Percentiles rank a stretch among this genome's conserved stretches.
Evolutionary conservation across 2,329 filamentous ascomycete genomes (phyloP).

Genomic region (Aureobasidium sp.): DNA sequence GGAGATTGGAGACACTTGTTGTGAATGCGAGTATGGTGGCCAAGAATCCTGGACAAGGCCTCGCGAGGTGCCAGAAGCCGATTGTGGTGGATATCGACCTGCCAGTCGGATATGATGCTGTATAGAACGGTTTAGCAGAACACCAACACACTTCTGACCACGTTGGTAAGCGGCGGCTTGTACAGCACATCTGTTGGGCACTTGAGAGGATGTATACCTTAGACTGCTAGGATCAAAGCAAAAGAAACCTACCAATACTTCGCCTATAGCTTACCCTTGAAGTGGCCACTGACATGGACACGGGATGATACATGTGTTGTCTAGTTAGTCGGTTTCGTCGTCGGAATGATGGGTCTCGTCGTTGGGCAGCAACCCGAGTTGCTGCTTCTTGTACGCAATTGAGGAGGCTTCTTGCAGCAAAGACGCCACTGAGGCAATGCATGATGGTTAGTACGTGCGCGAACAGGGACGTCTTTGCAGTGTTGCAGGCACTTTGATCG

Average conservation of each 20-base stretch:
- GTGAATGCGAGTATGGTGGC: conserved; percentile 74
- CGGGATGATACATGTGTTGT: not conserved
- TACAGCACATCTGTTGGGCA: not conserved
- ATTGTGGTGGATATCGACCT: conserved; percentile 78
- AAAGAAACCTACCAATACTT: not conserved
- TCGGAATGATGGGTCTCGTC: not conserved
- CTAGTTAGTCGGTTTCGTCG: not conserved
- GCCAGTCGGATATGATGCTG: not conserved
- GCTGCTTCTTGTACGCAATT: conserved; percentile 8
- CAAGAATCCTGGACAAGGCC: conserved; percentile 48
- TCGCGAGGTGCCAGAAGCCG: conserved; percentile 66
- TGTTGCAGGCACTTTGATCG: no score
- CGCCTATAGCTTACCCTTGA: not conserved
- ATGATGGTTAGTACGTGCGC: not conserved
- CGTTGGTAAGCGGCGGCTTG: not conserved
- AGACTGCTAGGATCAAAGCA: not conserved
- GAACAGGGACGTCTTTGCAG: not conserved
- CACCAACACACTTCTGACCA: not conserved
- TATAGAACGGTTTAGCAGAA: not conserved
- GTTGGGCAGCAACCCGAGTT: conserved; percentile 11
- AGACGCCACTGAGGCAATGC: conserved; percentile 6
- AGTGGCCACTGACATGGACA: not conserved
- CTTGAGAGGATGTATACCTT: not conserved
- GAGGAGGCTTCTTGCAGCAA: conserved; percentile 2
- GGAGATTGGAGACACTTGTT: conserved; percentile 59